Base-by-base conservation (phyloP, 2,329 filamentous ascomycete species). In the Scorias spongiosa region DNA sequence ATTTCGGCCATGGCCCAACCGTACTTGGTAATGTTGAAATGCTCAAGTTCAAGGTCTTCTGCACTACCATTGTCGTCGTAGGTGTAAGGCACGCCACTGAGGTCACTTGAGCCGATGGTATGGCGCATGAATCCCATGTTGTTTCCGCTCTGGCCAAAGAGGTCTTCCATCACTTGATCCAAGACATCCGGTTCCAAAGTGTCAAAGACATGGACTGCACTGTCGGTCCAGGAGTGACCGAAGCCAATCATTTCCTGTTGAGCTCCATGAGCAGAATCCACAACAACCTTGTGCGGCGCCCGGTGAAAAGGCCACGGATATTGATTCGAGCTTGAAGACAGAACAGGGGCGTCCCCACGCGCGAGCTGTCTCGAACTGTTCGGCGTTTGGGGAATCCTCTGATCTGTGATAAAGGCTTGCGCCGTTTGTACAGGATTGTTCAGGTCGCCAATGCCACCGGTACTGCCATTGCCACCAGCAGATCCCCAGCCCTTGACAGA, bases 111-210 rank as follows among this genome's bases (percentile, higher is more conserved):
- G 12, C 61, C 63, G 37, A 65, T 63, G 2, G 63, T 64, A 44
- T 65, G 63, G 10, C 63, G 54, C 61, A 65, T 64, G 44, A 65
- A 52, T 18, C 57, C 51, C 45, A 65, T 62, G 36, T 58, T 57
- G 17, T 61, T 62, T 6, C 63, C 63, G 8, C 48, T 46, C 10
- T 54, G 46, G 2, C 58, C 60, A 44, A 65, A 59, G 2, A 65
- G 47, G 26, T 61, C 54, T 39, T 59, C 46, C 34, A 65, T 53
- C 9, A 64, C 51, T 28, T 53, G 46, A 26, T 61, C 49, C 2
- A 62, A 50, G 1, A 55, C 45, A 7, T 53, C 53, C 14, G 51
- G 52, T 6, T 57, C 51, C 10, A 65, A 48, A 0, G 50, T 49
- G 37, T 60, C 58, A 49, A 65, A 61, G 1, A 59, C 57, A 15